These are phyloP conservation scores for Pythium oligandrum DNA, from an alignment of 352 stramenopile genomes.

Conservation along the genomic window DNA sequence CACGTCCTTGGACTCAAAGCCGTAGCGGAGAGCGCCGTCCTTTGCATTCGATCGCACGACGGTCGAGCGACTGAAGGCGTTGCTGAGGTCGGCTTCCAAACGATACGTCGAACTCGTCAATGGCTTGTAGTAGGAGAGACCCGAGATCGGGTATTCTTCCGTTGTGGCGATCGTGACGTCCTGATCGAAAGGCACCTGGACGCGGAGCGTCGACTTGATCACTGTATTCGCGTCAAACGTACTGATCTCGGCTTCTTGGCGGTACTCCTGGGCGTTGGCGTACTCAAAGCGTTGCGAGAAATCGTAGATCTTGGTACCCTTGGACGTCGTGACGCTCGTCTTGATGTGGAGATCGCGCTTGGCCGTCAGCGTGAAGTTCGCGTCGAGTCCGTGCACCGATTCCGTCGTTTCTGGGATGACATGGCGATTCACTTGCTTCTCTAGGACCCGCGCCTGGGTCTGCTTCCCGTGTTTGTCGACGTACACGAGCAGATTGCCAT, in stretches of 20 bases:
- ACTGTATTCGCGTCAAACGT: constrained; percentile 37
- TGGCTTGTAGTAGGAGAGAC: constrained; percentile 38
- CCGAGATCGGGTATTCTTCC: constrained; percentile 51
- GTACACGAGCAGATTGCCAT: constrained; percentile 59
- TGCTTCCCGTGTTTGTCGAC: constrained; percentile 30
- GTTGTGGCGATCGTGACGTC: constrained; percentile 18
- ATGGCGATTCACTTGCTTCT: constrained; percentile 24
- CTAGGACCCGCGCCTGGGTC: constrained; percentile 34
- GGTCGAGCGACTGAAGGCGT: constrained; percentile 33
- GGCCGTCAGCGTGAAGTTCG: constrained; percentile 42
- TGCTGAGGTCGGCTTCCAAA: constrained; percentile 36
- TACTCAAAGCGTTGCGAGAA: constrained; percentile 42
- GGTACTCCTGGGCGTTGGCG: constrained; percentile 47
- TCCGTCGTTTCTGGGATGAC: constrained; percentile 20
- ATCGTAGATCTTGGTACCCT: constrained; percentile 48
- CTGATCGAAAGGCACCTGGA: constrained; percentile 8
- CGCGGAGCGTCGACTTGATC: constrained; percentile 28
- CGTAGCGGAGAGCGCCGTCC: constrained; percentile 18
- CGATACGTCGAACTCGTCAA: constrained; percentile 28
- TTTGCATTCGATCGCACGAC: constrained; percentile 1
- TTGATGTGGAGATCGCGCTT: constrained; percentile 34
- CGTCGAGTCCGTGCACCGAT: constrained; percentile 22
- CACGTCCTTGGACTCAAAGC: constrained; percentile 22
- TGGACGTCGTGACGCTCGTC: constrained; percentile 51
- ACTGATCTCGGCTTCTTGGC: constrained; percentile 35